phyloP scores from a whole-genome alignment of 2,329 filamentous ascomycete species.

The Hypoxylon sp. region DNA sequence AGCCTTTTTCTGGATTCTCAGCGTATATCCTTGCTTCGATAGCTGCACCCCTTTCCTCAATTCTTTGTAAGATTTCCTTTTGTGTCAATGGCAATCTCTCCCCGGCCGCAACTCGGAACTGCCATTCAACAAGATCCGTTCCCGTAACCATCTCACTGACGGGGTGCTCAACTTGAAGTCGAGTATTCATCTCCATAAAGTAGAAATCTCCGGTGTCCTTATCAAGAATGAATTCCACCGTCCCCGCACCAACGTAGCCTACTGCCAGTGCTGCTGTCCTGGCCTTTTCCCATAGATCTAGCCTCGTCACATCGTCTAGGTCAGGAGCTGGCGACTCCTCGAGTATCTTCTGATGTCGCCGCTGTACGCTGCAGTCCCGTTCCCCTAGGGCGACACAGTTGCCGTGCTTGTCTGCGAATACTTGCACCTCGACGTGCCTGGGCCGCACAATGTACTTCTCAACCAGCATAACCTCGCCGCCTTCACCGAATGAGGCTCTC shows the following conservation, averaged over 20 bases:
- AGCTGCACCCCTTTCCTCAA: conserved; percentile 83
- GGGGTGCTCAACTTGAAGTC: conserved; percentile 96
- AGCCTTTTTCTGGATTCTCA: conserved; percentile 91
- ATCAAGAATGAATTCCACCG: conserved; percentile 92
- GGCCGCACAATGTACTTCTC: conserved; percentile 86
- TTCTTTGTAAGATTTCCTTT: conserved; percentile 78
- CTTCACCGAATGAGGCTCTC: conserved; percentile 83
- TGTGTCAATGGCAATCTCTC: conserved; percentile 71
- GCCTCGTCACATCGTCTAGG: conserved; percentile 69
- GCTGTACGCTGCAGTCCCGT: conserved; percentile 88
- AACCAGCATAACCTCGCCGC: conserved; percentile 84
- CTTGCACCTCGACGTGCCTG: conserved; percentile 90
- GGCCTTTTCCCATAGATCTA: conserved; percentile 77
- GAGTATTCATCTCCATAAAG: conserved; percentile 87
- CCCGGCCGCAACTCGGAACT: conserved; percentile 80
- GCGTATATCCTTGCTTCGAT: conserved; percentile 98
- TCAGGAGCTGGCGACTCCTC: conserved; percentile 89
- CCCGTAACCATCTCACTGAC: conserved; percentile 82
- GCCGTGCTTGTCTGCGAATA: conserved; percentile 87
- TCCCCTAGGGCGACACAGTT: conserved; percentile 88
- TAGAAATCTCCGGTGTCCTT: conserved; percentile 85
- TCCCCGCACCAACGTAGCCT: conserved; percentile 90
- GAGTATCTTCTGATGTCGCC: conserved; percentile 90
- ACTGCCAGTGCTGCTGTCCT: conserved; percentile 79
- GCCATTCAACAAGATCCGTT: conserved; percentile 91